Evolutionary conservation across 108 stramenopile species (phyloP).

Genomic region (Cyclotella choctawhatcheeana): DNA sequence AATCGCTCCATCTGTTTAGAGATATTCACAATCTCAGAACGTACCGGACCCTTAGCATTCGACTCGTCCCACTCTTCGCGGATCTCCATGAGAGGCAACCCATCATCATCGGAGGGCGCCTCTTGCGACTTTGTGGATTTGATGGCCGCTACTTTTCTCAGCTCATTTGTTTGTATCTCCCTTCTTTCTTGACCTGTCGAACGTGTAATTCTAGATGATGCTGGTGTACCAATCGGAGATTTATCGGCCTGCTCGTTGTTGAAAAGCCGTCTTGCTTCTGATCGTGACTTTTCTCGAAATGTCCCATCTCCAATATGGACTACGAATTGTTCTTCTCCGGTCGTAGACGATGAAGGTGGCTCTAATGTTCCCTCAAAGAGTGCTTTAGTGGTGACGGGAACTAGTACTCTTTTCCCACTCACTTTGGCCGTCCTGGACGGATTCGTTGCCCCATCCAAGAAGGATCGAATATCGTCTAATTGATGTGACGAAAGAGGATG

Average conservation of each 20-base stretch:
- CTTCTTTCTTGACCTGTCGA: neutral
- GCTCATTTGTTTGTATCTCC: slow-evolving; percentile 1
- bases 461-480: neutral
- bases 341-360: slow-evolving; percentile 12
- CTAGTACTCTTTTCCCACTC: slow-evolving; percentile 31
- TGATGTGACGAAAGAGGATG: neutral
- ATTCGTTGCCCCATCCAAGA: neutral
- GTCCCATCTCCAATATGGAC: slow-evolving; percentile 19
- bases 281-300: slow-evolving; percentile 28
- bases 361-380: slow-evolving; percentile 48
- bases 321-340: slow-evolving; percentile 8
- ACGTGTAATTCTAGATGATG: too few species aligned
- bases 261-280: slow-evolving; percentile 24
- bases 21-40: slow-evolving; percentile 44
- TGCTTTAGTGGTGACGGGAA: slow-evolving; percentile 47
- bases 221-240: too few species aligned
- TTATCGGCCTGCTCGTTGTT: too few species aligned
- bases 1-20: slow-evolving; percentile 39
- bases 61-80: slow-evolving; percentile 40
- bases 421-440: neutral
- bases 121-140: neutral
- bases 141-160: neutral
- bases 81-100: slow-evolving; percentile 47
- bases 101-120: slow-evolving; percentile 7
- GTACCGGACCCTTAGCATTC: slow-evolving; percentile 20